Base-by-base conservation (phyloP, 305 asterid species). In the Nicotiana rustica region DNA sequence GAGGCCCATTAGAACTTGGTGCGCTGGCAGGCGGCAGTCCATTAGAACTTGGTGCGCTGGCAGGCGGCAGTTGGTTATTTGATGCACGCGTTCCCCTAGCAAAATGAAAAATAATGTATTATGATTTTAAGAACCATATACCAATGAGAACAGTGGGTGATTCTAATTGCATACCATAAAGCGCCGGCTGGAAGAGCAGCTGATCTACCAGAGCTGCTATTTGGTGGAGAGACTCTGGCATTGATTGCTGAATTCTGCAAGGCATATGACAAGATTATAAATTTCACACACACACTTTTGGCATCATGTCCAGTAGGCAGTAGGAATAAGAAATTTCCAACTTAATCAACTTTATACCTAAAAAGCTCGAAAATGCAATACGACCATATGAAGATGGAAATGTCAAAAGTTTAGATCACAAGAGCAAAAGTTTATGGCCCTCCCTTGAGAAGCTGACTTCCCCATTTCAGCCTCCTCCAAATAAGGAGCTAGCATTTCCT, bases 101-200 rank as follows among this genome's bases (percentile, higher is more conserved):
- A 82, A 85, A 83, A 85, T 17, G 19, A 60, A 36, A 47, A 17
- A 18, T 1, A 49, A 66, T 66, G 52, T 29, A 25, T 44, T 49
- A 57, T 83, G 36, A 79, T 83, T 81, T 66, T 8, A 81, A 10
- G 61, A 36, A 52, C 44, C 65, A 60, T 18, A 47, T 77, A 73
- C 81, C 59, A 41, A 36, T 79, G 10, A 61, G 79, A 80, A 57
- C 44, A 52, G 79, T 75, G 44, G 17, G 44, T 75, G 9, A 41
- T 75, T 29, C 65, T 75, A 44, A 84, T 69, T 81, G 65, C 85
- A 82, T 90, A 95, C 99, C 98, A 96, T 79, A 94, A 96, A 33
- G 98, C 97, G 66, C 98, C 98, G 83, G 94, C 94, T 36, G 98
- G 99, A 77, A 93, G 97, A 87, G 96, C 93, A 84, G 90, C 89